Evolutionary conservation across 2,329 filamentous ascomycete species (phyloP).

Genomic region (Celoporthe dispersa): DNA sequence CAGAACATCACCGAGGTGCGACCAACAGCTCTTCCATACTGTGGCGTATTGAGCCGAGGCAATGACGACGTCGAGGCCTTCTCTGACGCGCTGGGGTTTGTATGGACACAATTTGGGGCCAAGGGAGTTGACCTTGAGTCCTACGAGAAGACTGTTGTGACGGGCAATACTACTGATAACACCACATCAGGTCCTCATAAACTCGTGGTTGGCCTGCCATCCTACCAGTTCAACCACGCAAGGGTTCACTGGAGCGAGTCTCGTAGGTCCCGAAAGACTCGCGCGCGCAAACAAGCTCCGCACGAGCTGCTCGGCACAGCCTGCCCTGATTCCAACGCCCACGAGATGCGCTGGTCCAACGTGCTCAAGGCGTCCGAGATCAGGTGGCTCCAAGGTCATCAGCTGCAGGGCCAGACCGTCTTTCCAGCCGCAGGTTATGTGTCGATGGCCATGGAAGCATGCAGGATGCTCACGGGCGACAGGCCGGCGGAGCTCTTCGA

Average conservation of each 20-base stretch:
- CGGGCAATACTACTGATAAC: background rate
- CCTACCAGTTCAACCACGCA: slow-evolving; percentile 28
- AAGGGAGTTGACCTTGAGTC: slow-evolving; percentile 13
- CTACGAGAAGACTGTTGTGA: slow-evolving; percentile 7
- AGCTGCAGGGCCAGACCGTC: slow-evolving; percentile 39
- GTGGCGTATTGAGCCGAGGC: slow-evolving; percentile 32
- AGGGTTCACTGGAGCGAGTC: slow-evolving; percentile 25
- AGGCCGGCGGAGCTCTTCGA: slow-evolving; percentile 23
- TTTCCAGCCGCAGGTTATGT: slow-evolving; percentile 42
- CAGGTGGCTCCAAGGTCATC: slow-evolving; percentile 47
- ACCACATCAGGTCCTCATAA: slow-evolving; percentile 11
- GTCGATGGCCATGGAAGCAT: slow-evolving; percentile 33
- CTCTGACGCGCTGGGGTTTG: slow-evolving; percentile 29
- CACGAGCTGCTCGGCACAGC: slow-evolving; percentile 28
- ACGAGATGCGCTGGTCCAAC: slow-evolving; percentile 36
- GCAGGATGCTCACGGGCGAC: background rate
- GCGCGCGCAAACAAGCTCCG: slow-evolving; percentile 8
- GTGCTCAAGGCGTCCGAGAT: slow-evolving; percentile 35
- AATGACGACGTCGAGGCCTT: slow-evolving; percentile 31
- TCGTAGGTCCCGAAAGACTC: slow-evolving; percentile 14
- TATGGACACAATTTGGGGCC: slow-evolving; percentile 24
- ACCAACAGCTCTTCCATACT: slow-evolving; percentile 32
- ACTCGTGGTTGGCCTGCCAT: slow-evolving; percentile 23
- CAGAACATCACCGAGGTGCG: slow-evolving; percentile 36
- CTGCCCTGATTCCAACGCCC: background rate